Percentiles rank a stretch among this genome's conserved stretches.
Conservation (phyloP, 192 early-diverging fungal genomes). For the Umbelopsis ramanniana region DNA sequence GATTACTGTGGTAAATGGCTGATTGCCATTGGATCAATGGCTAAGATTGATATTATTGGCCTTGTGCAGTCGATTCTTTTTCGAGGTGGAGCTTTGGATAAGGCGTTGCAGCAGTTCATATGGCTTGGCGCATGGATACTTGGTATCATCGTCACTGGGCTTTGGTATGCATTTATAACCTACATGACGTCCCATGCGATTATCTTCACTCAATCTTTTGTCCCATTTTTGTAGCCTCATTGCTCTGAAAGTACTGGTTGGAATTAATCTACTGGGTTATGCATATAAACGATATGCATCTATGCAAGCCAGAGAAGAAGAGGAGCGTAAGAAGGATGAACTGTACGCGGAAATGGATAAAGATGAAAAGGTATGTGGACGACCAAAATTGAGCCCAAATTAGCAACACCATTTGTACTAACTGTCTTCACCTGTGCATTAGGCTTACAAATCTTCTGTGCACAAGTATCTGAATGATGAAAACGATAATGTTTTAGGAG, state of each 20-base stretch:
- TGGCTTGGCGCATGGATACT: not conserved
- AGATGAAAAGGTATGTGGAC: slow-evolving; percentile 41
- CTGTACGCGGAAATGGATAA: slow-evolving; percentile 44
- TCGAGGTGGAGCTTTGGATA: slow-evolving; percentile 12
- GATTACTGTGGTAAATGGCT: not conserved
- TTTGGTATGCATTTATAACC: not conserved
- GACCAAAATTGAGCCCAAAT: not conserved
- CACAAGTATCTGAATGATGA: slow-evolving; percentile 37
- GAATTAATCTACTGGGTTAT: slow-evolving; percentile 74
- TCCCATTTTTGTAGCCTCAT: slow-evolving; percentile 47
- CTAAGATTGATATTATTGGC: not conserved
- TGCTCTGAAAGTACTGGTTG: slow-evolving; percentile 76
- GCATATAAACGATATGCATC: slow-evolving; percentile 66
- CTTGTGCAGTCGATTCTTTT: slow-evolving; percentile 8
- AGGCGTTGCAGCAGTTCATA: slow-evolving; percentile 5
- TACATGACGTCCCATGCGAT: not conserved
- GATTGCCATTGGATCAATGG: not conserved
- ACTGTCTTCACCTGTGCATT: not conserved
- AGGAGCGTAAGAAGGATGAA: slow-evolving; percentile 48
- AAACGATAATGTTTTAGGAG: slow-evolving; percentile 45
- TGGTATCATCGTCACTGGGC: not conserved
- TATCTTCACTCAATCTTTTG: not conserved
- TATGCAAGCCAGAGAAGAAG: slow-evolving; percentile 57
- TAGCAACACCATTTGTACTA: no score
- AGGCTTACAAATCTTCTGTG: slow-evolving; percentile 37